A percentile compares a stretch with the other conserved stretches of the same genome.
Evolutionary conservation across 2,329 filamentous ascomycete species (phyloP).

Genomic region (Aspergillus sp.): DNA sequence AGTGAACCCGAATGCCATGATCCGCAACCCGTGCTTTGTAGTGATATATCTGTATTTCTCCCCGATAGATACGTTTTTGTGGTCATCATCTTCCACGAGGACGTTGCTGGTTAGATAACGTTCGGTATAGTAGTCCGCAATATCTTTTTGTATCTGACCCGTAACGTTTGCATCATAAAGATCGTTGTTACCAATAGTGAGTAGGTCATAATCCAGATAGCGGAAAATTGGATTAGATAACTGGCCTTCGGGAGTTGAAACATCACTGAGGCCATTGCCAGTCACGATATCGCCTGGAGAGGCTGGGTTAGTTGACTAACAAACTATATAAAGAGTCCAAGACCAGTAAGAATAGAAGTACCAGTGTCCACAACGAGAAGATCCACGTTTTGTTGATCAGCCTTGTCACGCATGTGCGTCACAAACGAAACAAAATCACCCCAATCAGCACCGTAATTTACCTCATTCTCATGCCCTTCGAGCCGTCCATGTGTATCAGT

Average conservation of each 20-base stretch:
- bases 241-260: not conserved
- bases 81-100: not conserved
- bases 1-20: not conserved
- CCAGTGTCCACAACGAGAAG: slow-evolving; percentile 8
- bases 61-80: not conserved
- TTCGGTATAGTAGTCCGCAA: not conserved
- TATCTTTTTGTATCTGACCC: not conserved
- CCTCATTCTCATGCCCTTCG: not conserved
- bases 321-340: not conserved
- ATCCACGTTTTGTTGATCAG: slow-evolving; percentile 1
- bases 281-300: not conserved
- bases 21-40: not conserved
- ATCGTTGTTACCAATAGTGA: slow-evolving; percentile 1
- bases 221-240: not conserved
- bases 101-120: not conserved
- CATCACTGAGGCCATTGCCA: slow-evolving; percentile 4
- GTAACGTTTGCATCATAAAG: not conserved
- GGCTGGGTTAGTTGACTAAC: not conserved
- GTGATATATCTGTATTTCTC: not conserved
- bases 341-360: not conserved
- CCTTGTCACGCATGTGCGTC: slow-evolving; percentile 1
- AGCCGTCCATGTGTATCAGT: slow-evolving; percentile 6
- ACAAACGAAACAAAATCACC: slow-evolving; percentile 3
- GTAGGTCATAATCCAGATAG: not conserved
- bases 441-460: slow-evolving; percentile 5